phyloP scores from a whole-genome alignment of 1,284 basidiomycete species.

The Meira nashicola region DNA sequence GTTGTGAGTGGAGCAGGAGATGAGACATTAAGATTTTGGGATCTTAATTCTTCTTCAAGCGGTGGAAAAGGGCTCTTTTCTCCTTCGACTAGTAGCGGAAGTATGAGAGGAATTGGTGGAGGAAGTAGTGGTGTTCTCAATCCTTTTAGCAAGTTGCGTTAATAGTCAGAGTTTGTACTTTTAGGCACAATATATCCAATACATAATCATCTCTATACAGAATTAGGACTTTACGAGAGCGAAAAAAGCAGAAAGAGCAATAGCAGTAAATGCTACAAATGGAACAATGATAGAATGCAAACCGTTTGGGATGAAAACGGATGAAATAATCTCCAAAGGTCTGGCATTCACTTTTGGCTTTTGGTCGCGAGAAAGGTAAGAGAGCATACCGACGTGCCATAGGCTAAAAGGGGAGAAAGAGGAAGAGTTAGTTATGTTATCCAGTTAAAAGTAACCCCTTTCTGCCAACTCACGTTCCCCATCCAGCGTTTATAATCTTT shows the following conservation, averaged over 20 bases:
- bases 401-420: slow-evolving; percentile 8
- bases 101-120: no score
- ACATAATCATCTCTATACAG: no score
- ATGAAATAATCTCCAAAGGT: not conserved
- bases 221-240: no score
- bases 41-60: slow-evolving; percentile 31
- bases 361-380: slow-evolving; percentile 13
- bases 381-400: slow-evolving; percentile 16
- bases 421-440: not conserved
- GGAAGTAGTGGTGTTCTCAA: slow-evolving; percentile 18
- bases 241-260: no score
- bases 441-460: not conserved
- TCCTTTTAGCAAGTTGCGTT: slow-evolving; percentile 47
- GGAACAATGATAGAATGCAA: no score
- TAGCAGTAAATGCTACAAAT: no score
- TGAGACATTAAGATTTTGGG: slow-evolving; percentile 90
- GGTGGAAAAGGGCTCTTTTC: slow-evolving; percentile 19
- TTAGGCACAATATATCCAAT: no score
- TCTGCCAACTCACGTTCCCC: slow-evolving; percentile 27
- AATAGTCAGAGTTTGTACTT: slow-evolving; percentile 12
- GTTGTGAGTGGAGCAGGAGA: slow-evolving; percentile 98
- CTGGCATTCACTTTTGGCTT: slow-evolving; percentile 4
- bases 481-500: slow-evolving; percentile 49
- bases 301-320: slow-evolving; percentile 4
- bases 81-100: no score